A percentile compares a stretch with the other conserved stretches of the same genome.
Conservation (phyloP, 805 yeast genomes). For the Schwanniomyces vanrijiae region DNA sequence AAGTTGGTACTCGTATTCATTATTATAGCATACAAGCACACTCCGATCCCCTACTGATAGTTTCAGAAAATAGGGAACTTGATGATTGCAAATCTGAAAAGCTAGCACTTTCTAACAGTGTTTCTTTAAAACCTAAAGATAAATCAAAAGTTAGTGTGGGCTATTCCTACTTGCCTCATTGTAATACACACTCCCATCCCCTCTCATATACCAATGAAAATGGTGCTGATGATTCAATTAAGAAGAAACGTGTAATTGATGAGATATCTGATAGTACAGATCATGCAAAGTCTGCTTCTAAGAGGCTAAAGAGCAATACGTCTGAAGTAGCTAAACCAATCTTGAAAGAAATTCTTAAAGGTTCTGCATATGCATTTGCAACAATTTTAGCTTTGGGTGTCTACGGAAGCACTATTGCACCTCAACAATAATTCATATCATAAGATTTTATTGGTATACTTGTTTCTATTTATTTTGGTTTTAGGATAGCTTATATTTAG, state of each 20-base stretch:
- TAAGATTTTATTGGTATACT: constrained; percentile 18
- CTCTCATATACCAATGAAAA: too few relatives aligned
- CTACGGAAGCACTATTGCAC: constrained; percentile 26
- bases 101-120: too few relatives aligned
- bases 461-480: not conserved
- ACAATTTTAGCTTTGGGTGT: constrained; percentile 36
- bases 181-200: too few relatives aligned
- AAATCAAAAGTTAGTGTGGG: too few relatives aligned
- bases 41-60: too few relatives aligned
- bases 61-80: too few relatives aligned
- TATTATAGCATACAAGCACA: too few relatives aligned
- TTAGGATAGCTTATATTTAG: not conserved
- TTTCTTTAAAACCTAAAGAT: too few relatives aligned
- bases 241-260: not conserved
- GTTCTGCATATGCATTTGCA: constrained; percentile 27
- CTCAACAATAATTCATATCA: not conserved
- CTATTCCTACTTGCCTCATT: too few relatives aligned
- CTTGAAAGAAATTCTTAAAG: constrained; percentile 33
- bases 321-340: constrained; percentile 12
- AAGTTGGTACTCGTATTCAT: not conserved
- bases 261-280: not conserved
- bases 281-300: constrained; percentile 1
- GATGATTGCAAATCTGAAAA: too few relatives aligned
- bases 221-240: too few relatives aligned
- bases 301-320: constrained; percentile 10